Conservation (phyloP, 257 asterid species). For the Schizonepeta tenuifolia region DNA sequence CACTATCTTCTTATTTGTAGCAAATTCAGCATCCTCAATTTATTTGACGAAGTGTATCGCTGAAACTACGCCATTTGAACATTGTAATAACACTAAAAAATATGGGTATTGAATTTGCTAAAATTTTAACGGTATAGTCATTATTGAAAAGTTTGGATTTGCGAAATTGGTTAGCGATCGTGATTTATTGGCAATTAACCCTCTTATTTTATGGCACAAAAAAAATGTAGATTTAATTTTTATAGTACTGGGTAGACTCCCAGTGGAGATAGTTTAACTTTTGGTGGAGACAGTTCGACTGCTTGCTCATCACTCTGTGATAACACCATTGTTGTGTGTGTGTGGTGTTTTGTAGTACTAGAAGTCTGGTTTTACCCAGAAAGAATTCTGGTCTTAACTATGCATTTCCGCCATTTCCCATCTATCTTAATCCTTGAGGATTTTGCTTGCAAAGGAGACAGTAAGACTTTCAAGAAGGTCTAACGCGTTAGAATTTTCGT, state of each 20-base stretch:
- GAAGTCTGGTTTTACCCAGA: too few relatives aligned
- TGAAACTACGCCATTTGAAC: background rate
- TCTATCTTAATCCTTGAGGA: too few relatives aligned
- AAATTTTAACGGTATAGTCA: background rate
- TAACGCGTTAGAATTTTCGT: background rate
- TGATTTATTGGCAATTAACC: background rate
- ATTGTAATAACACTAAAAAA: background rate
- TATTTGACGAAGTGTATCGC: background rate
- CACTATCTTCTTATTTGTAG: too few relatives aligned
- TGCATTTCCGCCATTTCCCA: too few relatives aligned
- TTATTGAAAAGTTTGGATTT: too few relatives aligned
- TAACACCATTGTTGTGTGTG: too few relatives aligned
- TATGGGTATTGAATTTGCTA: background rate
- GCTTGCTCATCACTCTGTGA: too few relatives aligned
- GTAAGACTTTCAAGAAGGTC: background rate
- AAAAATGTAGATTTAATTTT: background rate
- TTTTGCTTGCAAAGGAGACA: background rate
- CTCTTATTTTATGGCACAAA: background rate
- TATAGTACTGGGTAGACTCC: background rate
- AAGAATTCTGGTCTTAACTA: too few relatives aligned
- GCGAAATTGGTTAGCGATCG: background rate
- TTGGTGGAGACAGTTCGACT: too few relatives aligned
- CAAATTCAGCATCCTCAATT: background rate
- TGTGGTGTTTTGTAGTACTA: too few relatives aligned
- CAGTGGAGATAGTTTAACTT: too few relatives aligned